Evolutionary conservation across 75 land plant species (phyloP), one percentile per base, ranked within the genome.

Genomic region (Chamaecyparis obtusa): DNA sequence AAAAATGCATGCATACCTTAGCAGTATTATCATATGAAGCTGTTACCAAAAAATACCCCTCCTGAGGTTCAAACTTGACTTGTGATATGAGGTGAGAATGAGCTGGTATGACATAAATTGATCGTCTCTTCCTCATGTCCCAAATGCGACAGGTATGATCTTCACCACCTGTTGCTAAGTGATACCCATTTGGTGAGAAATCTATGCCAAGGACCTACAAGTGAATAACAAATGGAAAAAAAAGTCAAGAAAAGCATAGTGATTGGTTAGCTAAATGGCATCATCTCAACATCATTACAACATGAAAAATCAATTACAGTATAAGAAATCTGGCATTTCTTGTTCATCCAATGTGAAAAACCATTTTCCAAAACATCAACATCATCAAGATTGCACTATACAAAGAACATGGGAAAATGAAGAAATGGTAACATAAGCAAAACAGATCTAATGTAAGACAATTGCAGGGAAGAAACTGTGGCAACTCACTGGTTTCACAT

Each of bases 101-200:
- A 32, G 99, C 99, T 75, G 99, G 99, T 85, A 98, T 98, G 11
- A 90, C 90, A 88, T 96, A 97, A 37, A 96, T 21, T 39, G 92
- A 89, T 87, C 91, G 92, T 83, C 86, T 92, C 92, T 95, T 97
- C 85, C 99, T 95, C 81, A 97, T 85, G 88, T 97, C 98, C 99
- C 99, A 98, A 55, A 98, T 93, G 11, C 97, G 92, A 79, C 99
- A 98, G 43, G 99, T 94, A 88, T 98, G 96, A 87, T 98, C 99
- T 87, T 95, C 99, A 75, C 96, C 88, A 10, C 99, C 99, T 44
- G 96, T 97, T 43, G 99, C 99, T 85, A 98, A 89, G 84, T 94
- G 97, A 87, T 95, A 97, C 3, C 99, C 99, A 91, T 97, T 97
- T 19, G 97, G 95, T 35, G 99, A 98, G 77, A 98, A 98, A 86